These are phyloP conservation scores for Brettanomyces nanus DNA, from an alignment of 805 yeast species.

Conservation along the genomic window DNA sequence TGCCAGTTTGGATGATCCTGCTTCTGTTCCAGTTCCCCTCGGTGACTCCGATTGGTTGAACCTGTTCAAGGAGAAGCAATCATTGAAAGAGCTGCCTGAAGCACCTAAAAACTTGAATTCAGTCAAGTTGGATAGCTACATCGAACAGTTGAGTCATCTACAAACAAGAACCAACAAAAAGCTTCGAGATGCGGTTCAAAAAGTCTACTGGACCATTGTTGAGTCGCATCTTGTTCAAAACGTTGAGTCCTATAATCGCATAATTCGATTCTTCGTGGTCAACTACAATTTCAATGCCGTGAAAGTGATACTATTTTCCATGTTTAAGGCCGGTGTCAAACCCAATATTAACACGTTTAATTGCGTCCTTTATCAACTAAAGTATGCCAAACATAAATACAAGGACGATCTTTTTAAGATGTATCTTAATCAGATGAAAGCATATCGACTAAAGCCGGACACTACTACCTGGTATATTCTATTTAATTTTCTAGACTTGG, in stretches of 20 bases:
- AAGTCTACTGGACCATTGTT: slow-evolving; percentile 7
- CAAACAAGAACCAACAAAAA: slow-evolving; percentile 1
- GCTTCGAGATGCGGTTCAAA: slow-evolving; percentile 7
- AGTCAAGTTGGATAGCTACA: slow-evolving; percentile 5
- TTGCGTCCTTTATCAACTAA: slow-evolving; percentile 11
- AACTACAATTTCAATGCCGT: slow-evolving; percentile 8
- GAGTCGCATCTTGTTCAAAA: slow-evolving; percentile 7
- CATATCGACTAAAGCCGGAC: slow-evolving; percentile 10
- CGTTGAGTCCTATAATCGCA: slow-evolving; percentile 12
- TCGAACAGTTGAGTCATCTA: slow-evolving; percentile 2
- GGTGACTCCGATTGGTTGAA: not conserved
- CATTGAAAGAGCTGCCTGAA: slow-evolving; percentile 2
- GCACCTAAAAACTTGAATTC: slow-evolving; percentile 6
- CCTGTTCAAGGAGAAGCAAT: not conserved
- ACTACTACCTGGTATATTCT: slow-evolving; percentile 18
- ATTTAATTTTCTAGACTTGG: slow-evolving; percentile 5
- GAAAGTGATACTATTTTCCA: slow-evolving; percentile 4
- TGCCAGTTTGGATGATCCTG: slow-evolving; percentile 1
- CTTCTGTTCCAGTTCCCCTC: slow-evolving; percentile 2
- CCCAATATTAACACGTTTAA: slow-evolving; percentile 15
- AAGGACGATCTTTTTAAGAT: slow-evolving; percentile 8
- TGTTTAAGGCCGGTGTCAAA: slow-evolving; percentile 5
- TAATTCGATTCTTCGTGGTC: slow-evolving; percentile 10
- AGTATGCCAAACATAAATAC: slow-evolving; percentile 4
- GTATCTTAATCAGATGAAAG: slow-evolving; percentile 13